Evolutionary conservation across 2,329 filamentous ascomycete genomes (phyloP), one percentile per base, ranked within the genome.

Genomic region (Ascocoryne sarcoides): DNA sequence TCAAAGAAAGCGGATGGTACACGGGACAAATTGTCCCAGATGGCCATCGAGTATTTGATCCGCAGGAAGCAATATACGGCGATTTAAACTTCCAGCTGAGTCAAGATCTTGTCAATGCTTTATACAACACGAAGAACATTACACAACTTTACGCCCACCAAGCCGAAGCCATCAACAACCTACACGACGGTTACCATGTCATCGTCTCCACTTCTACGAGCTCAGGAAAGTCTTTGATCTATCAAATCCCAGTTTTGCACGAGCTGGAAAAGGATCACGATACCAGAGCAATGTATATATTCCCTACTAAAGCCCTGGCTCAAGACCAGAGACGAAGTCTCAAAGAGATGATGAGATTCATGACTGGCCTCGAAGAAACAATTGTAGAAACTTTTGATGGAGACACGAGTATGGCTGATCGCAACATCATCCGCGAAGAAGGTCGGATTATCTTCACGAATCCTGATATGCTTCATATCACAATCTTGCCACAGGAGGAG

Each of bases 141-240:
- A 85, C 81, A 0, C 74, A 82, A 43, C 75, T 98, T 28, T 98
- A 93, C 56, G 79, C 85, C 1, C 92, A 98, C 60, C 92, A 98
- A 62, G 79, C 89, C 0, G 85, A 94, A 63, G 92, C 92, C 0
- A 86, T 98, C 53, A 98, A 98, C 56, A 77, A 82, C 45, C 68
- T 98, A 1, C 73, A 90, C 41, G 75, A 82, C 3, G 90, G 88
- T 0, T 75, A 82, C 28, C 80, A 95, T 59, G 87, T 96, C 10
- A 90, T 98, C 37, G 82, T 98, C 1, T 82, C 89, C 1, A 98
- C 92, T 0, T 94, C 90, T 0, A 98, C 92, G 0, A 94, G 86
- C 57, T 98, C 92, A 1, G 92, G 92, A 9, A 98, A 98, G 62
- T 95, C 88, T 4, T 67, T 98, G n/a, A 95, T 98, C 46, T 98